A percentile compares a stretch with the other conserved stretches of the same genome.
phyloP scores from a whole-genome alignment of 129 eudicot genomes.

The Tagetes erecta region DNA sequence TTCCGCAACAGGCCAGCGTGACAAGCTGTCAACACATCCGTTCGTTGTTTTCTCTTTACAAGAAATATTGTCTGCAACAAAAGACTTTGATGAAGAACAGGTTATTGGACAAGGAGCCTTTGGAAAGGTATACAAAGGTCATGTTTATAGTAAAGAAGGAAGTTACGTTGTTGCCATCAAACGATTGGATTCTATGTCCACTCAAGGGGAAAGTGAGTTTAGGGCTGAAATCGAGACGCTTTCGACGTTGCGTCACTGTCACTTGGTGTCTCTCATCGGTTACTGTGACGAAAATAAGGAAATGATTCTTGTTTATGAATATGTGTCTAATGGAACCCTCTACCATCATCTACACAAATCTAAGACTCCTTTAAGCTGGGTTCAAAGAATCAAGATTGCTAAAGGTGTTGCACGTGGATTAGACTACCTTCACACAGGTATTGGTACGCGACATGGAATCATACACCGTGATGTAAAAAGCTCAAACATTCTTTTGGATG shows the following conservation, averaged over 20 bases:
- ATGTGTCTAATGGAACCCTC: conserved; percentile 18
- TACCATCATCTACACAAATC: conserved; percentile 15
- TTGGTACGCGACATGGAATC: conserved; percentile 7
- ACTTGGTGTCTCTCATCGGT: too few species aligned
- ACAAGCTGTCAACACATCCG: too few species aligned
- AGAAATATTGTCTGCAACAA: too few species aligned
- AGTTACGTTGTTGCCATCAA: background rate
- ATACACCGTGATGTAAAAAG: conserved; percentile 28
- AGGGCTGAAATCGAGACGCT: too few species aligned
- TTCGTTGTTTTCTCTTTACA: background rate
- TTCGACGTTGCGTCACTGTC: too few species aligned
- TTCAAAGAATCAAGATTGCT: conserved; percentile 23
- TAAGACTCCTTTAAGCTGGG: background rate
- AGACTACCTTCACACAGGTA: conserved; percentile 18
- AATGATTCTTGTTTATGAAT: too few species aligned
- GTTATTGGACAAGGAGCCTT: conserved; percentile 28
- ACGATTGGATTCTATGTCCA: too few species aligned
- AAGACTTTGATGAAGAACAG: conserved; percentile 12
- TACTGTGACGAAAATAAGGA: too few species aligned
- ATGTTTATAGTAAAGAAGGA: background rate
- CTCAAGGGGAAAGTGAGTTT: too few species aligned
- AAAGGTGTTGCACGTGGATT: conserved; percentile 23
- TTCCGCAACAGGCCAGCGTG: too few species aligned
- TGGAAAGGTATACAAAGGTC: conserved; percentile 27
- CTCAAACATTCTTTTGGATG: conserved; percentile 28